A percentile compares a stretch with the other conserved stretches of the same genome.
Conservation (phyloP, 345 rosid species). For the Linum tenue region DNA sequence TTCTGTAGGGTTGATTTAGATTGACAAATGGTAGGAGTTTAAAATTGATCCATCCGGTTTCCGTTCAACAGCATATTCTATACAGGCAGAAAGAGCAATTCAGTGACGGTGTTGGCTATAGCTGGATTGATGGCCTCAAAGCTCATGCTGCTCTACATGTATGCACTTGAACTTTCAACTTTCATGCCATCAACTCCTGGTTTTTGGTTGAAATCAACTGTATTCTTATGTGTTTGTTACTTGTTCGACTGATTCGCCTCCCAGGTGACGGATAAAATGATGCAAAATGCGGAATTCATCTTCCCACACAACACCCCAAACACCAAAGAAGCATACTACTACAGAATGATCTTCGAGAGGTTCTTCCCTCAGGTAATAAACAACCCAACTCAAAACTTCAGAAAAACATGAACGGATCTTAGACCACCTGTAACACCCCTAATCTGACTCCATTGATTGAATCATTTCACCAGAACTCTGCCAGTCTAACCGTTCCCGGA, state of each 20-base stretch:
- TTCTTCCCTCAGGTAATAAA: constrained; percentile 73
- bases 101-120: constrained; percentile 93
- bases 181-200: neutral
- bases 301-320: constrained; percentile 77
- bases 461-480: constrained; percentile 52
- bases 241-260: constrained; percentile 1
- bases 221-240: neutral
- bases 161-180: neutral
- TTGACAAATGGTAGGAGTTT: constrained; percentile 7
- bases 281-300: constrained; percentile 57
- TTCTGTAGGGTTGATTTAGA: neutral
- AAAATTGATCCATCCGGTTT: constrained; percentile 7
- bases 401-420: no score
- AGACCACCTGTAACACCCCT: no score
- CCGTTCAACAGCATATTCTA: constrained; percentile 54
- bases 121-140: constrained; percentile 97
- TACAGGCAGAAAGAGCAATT: constrained; percentile 97
- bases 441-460: neutral
- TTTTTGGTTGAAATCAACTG: neutral
- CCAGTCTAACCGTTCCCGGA: constrained; percentile 74
- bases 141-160: constrained; percentile 71
- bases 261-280: constrained; percentile 80
- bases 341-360: constrained; percentile 84
- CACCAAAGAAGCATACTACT: constrained; percentile 82
- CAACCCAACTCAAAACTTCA: neutral